These are phyloP conservation scores for Xylariaceae sp. DNA, from an alignment of 2,329 filamentous ascomycete species.

Conservation along the genomic window DNA sequence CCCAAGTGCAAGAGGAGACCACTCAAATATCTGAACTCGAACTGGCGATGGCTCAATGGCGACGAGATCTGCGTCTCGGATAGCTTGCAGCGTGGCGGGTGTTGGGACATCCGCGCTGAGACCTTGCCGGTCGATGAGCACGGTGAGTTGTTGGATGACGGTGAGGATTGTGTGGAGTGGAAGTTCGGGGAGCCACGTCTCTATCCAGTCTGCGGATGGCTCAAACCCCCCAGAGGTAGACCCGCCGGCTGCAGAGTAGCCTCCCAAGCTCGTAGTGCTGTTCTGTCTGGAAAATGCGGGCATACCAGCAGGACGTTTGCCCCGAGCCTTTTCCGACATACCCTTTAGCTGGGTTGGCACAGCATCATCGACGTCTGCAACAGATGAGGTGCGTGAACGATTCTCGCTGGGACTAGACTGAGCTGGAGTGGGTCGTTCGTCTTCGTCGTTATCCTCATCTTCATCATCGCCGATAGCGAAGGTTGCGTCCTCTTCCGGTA, in stretches of 20 bases:
- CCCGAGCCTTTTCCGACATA: conserved; percentile 95
- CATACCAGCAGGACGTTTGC: conserved; percentile 85
- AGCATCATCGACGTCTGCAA: conserved; percentile 67
- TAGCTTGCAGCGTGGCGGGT: conserved; percentile 47
- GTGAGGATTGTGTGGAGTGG: conserved; percentile 83
- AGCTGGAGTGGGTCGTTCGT: conserved; percentile 52
- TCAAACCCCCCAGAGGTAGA: conserved; percentile 63
- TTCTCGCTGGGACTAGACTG: conserved; percentile 62
- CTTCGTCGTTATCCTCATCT: conserved; percentile 50
- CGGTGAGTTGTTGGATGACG: conserved; percentile 64
- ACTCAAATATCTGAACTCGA: conserved; percentile 86
- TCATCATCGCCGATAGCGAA: conserved; percentile 91
- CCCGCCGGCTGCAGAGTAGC: conserved; percentile 56
- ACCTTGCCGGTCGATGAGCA: conserved; percentile 51
- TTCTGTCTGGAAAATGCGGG: conserved; percentile 86
- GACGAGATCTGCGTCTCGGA: conserved; percentile 59
- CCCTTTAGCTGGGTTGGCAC: conserved; percentile 79
- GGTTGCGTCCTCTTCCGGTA: conserved; percentile 72
- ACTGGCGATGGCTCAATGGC: conserved; percentile 72
- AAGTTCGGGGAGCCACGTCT: conserved; percentile 87
- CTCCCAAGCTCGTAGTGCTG: conserved; percentile 75
- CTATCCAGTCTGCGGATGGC: conserved; percentile 81
- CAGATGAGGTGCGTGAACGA: conserved; percentile 63
- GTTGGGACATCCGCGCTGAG: conserved; percentile 40
- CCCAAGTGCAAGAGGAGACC: conserved; percentile 82